A percentile compares a stretch with the other conserved stretches of the same genome.
Conservation (phyloP, 2,329 filamentous ascomycete species). For the Colletotrichum gloeosporioides region DNA sequence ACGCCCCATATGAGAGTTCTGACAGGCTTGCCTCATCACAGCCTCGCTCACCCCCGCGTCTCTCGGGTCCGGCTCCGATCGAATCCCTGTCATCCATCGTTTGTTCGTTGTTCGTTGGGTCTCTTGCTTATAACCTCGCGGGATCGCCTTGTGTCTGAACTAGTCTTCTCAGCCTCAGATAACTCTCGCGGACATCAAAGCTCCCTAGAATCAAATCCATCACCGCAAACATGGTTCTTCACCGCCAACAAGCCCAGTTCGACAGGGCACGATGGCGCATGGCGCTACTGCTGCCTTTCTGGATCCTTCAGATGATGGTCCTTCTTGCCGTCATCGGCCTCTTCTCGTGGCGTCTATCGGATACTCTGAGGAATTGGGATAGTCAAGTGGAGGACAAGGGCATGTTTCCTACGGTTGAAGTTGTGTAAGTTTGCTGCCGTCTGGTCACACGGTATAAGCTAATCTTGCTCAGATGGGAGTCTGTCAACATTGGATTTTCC, state of each 20-base stretch:
- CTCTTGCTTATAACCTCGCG: constrained; percentile 13
- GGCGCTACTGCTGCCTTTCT: constrained; percentile 52
- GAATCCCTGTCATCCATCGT: not conserved
- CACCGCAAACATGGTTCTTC: constrained; percentile 40
- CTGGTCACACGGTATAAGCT: not conserved
- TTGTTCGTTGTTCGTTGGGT: not conserved
- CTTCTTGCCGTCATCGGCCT: constrained; percentile 53
- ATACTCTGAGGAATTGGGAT: constrained; percentile 48
- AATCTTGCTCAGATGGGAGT: constrained; percentile 52
- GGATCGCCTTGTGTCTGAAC: not conserved
- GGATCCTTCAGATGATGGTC: constrained; percentile 53
- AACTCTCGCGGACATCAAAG: not conserved
- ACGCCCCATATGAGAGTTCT: not conserved
- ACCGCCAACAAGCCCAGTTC: constrained; percentile 59
- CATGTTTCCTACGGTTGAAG: constrained; percentile 48
- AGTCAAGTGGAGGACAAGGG: constrained; percentile 41
- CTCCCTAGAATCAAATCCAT: not conserved
- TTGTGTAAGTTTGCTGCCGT: constrained; percentile 49
- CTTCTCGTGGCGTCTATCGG: constrained; percentile 58
- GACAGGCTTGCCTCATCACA: constrained; percentile 14
- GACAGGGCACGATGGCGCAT: constrained; percentile 57
- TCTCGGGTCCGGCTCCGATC: constrained; percentile 8
- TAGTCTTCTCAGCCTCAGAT: constrained; percentile 1
- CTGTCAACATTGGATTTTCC: constrained; percentile 55
- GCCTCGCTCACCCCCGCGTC: constrained; percentile 16